A percentile compares a stretch with the other conserved stretches of the same genome.
Conservation (phyloP, 2,329 filamentous ascomycete genomes). For the Simplicillium sp. region DNA sequence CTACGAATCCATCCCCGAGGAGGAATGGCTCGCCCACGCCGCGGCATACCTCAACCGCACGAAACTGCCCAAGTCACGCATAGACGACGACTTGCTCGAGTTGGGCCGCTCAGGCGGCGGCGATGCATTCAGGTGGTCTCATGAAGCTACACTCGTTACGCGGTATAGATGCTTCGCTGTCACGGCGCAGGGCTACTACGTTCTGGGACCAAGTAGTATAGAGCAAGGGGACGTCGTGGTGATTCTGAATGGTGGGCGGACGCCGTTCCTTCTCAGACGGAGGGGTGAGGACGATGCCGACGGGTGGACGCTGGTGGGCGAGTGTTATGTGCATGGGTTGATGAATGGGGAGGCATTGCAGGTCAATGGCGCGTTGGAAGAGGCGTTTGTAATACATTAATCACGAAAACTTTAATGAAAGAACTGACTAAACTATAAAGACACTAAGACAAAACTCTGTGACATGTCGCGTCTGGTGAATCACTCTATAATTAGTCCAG, state of each 20-base stretch:
- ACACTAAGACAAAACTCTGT: no score
- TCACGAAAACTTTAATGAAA: no score
- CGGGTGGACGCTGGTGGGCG: constrained; percentile 20
- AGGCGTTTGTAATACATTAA: constrained; percentile 18
- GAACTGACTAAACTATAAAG: no score
- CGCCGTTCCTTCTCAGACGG: constrained; percentile 20
- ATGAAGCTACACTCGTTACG: constrained; percentile 23
- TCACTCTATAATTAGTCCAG: no score
- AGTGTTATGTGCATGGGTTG: constrained; percentile 26
- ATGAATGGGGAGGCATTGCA: constrained; percentile 23
- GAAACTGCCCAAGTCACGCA: constrained; percentile 7
- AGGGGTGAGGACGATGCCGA: background rate
- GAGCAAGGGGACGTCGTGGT: constrained; percentile 18
- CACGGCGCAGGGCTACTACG: constrained; percentile 19
- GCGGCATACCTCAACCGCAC: constrained; percentile 21
- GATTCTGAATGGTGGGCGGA: constrained; percentile 21
- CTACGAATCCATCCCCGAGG: constrained; percentile 13
- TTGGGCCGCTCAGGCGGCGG: constrained; percentile 13
- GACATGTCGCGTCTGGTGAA: no score
- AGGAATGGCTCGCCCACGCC: constrained; percentile 19
- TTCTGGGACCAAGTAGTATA: constrained; percentile 22
- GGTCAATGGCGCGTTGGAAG: constrained; percentile 12
- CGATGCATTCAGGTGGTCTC: constrained; percentile 23
- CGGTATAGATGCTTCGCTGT: constrained; percentile 21
- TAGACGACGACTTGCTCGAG: constrained; percentile 12